A percentile compares a stretch with the other conserved stretches of the same genome.
phyloP scores from a whole-genome alignment of 441 rosid genomes.

The Croton setiger region DNA sequence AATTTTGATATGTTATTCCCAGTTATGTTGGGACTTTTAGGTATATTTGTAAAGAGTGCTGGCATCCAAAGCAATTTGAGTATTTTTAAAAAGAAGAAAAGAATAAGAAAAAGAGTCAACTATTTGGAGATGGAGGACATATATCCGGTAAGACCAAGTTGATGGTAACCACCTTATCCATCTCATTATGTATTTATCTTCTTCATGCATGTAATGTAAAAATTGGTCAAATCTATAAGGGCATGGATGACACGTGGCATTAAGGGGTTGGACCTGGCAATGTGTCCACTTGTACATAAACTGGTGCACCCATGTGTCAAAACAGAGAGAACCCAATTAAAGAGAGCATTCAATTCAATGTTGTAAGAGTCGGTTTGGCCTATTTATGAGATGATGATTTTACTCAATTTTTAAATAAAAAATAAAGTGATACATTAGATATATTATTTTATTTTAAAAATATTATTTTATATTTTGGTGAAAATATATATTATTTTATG shows the following conservation, averaged over 20 bases:
- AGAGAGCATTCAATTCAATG: background rate
- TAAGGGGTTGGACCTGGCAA: conserved; percentile 26
- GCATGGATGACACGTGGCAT: conserved; percentile 27
- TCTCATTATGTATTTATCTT: conserved; percentile 6
- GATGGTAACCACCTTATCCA: conserved; percentile 31
- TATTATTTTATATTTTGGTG: no score
- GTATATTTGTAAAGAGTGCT: no score
- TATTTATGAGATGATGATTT: no score
- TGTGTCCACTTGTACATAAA: conserved; percentile 30
- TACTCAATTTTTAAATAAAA: no score
- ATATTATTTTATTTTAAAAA: no score
- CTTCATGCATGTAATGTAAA: background rate
- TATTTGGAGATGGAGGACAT: conserved; percentile 6
- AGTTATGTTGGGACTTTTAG: no score
- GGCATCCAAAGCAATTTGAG: no score
- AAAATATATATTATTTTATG: no score
- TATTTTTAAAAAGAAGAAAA: no score
- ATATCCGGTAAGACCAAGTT: conserved; percentile 26
- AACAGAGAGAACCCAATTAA: background rate
- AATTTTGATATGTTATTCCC: no score
- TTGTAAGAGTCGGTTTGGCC: no score
- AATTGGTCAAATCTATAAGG: conserved; percentile 25
- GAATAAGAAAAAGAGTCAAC: conserved; percentile 13
- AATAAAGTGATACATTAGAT: no score
- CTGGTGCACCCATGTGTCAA: conserved; percentile 20